Evolutionary conservation across 257 asterid genomes (phyloP), one percentile per base, ranked within the genome.

Genomic region (Cynanchum wilfordii): DNA sequence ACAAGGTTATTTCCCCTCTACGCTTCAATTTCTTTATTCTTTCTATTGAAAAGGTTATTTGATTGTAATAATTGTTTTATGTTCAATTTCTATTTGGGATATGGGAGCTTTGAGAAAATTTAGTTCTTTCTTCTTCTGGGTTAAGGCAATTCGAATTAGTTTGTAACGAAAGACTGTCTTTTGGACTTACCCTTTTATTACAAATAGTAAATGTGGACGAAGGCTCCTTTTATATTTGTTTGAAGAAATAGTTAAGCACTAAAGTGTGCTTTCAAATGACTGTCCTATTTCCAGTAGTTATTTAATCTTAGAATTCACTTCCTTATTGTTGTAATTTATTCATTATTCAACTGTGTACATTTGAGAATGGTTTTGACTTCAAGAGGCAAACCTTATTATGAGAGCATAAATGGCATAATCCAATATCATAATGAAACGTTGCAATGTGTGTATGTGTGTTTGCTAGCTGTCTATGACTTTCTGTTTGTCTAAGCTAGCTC

Each of bases 1-100:
- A 49, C 66, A 24, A 77, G 77, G 80, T 77, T 38, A 19, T n/a
- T 66, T 71, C 20, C 13, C 54, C 64, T 70, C 24, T 40, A 11
- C 51, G 4, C 11, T 17, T 57, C 74, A 47, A 5, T 36, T 36
- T 24, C 52, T 75, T 59, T 15, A 64, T 63, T 54, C 20, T 63
- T 50, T 12, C n/a, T n/a, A n/a, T n/a, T n/a, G n/a, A n/a, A n/a
- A n/a, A n/a, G n/a, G n/a, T n/a, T n/a, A n/a, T n/a, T n/a, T n/a
- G n/a, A n/a, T n/a, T n/a, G n/a, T n/a, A n/a, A n/a, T n/a, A n/a
- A n/a, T n/a, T n/a, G n/a, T n/a, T n/a, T n/a, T n/a, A n/a, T n/a
- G n/a, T n/a, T n/a, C n/a, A n/a, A n/a, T 50, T 44, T 11, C 25
- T 40, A 38, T 45, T n/a, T 71, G 25, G 54, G 68, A 10, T 10